Evolutionary conservation across 371 early-diverging fungal species (phyloP).

Genomic region (Coemansia sp.): DNA sequence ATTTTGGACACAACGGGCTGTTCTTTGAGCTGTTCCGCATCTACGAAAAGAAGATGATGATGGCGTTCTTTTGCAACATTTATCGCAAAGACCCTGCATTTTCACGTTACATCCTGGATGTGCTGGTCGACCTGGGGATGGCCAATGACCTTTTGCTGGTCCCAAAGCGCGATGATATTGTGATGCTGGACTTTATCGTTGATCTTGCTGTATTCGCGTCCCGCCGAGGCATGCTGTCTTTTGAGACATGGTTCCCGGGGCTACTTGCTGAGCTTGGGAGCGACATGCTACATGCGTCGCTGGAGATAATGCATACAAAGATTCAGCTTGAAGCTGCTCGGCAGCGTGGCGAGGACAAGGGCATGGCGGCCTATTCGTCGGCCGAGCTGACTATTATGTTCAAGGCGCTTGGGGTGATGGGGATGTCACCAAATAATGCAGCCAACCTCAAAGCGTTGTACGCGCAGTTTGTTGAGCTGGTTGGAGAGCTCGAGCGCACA

Average conservation of each 20-base stretch:
- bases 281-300: constrained; percentile 52
- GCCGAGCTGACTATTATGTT: constrained; percentile 51
- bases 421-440: constrained; percentile 52
- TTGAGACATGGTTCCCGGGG: constrained; percentile 52
- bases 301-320: constrained; percentile 52
- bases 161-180: constrained; percentile 51
- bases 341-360: constrained; percentile 50
- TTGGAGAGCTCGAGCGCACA: constrained; percentile 38
- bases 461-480: constrained; percentile 45
- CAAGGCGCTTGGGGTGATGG: constrained; percentile 38
- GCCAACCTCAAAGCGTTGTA: constrained; percentile 52
- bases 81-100: constrained; percentile 48
- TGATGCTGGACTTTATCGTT: constrained; percentile 51
- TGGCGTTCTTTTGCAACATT: constrained; percentile 49
- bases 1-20: constrained; percentile 27
- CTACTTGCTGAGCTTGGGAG: constrained; percentile 50
- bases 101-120: constrained; percentile 42
- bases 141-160: constrained; percentile 45
- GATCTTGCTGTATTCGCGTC: constrained; percentile 51
- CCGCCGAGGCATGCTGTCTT: constrained; percentile 45
- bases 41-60: constrained; percentile 48
- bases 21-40: constrained; percentile 52
- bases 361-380: constrained; percentile 30
- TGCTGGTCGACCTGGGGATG: constrained; percentile 44
- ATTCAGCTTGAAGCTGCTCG: constrained; percentile 47